Evolutionary conservation across 768 basidiomycete species (phyloP).

Genomic region (Trametes coccinea): DNA sequence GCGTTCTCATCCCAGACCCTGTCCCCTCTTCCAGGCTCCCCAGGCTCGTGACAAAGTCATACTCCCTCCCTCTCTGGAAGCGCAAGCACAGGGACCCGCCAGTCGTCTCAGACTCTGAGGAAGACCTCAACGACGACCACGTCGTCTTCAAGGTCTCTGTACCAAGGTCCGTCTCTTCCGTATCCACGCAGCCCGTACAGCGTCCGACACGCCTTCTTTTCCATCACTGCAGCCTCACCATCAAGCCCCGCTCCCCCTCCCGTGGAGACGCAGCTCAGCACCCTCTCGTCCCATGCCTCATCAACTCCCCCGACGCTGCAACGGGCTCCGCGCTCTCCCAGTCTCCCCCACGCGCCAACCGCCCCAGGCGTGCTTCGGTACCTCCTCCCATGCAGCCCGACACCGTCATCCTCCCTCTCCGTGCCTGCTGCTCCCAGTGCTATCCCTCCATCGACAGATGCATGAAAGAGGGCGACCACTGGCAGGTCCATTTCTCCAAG

Average conservation of each 20-base stretch:
- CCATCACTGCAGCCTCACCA: conserved; percentile 23
- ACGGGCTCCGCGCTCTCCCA: conserved; percentile 17
- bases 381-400: conserved; percentile 30
- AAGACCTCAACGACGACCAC: conserved; percentile 40
- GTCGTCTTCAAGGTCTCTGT: conserved; percentile 62
- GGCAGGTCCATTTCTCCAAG: conserved; percentile 64
- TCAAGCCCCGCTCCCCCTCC: conserved; percentile 35
- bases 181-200: background rate
- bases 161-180: conserved; percentile 49
- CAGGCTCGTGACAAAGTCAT: conserved; percentile 61
- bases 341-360: conserved; percentile 12
- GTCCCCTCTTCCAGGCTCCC: conserved; percentile 44
- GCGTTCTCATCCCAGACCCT: conserved; percentile 71
- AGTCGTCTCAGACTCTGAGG: conserved; percentile 24
- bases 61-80: conserved; percentile 70
- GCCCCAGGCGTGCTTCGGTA: conserved; percentile 20
- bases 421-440: conserved; percentile 71
- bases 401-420: conserved; percentile 60
- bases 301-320: conserved; percentile 40
- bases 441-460: conserved; percentile 58
- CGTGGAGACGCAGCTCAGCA: conserved; percentile 38
- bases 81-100: conserved; percentile 32
- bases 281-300: conserved; percentile 51
- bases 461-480: conserved; percentile 53
- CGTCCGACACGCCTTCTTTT: background rate